Base-by-base conservation (phyloP, 805 yeast genomes). In the Cyberlindnera meyerae region DNA sequence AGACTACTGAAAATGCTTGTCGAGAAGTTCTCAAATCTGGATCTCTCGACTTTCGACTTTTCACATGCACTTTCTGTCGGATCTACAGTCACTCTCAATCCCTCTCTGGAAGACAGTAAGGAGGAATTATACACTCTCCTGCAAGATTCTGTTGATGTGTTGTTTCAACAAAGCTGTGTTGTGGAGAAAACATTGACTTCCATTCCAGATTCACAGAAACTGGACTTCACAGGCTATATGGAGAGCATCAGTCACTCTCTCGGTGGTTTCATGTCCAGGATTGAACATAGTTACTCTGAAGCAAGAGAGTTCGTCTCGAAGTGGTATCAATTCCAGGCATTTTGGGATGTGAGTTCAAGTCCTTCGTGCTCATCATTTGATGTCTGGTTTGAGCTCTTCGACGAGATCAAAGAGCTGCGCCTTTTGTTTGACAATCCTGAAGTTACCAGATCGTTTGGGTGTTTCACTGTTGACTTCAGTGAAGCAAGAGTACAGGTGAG, bases 251-350 rank as follows among this genome's bases (percentile, higher is more conserved):
- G n/a, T n/a, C n/a, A n/a, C n/a, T n/a, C n/a, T n/a, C n/a, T n/a
- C n/a, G n/a, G n/a, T n/a, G n/a, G n/a, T n/a, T n/a, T n/a, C n/a
- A n/a, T n/a, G n/a, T n/a, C n/a, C n/a, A n/a, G n/a, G n/a, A 51
- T 76, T 6, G 73, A 71, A n/a, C 16, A 15, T 0, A 39, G 60
- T 4, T 50, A 62, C 14, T 26, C 31, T 0, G 39, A 52, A 3
- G 68, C 73, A 0, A 11, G 47, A 0, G 34, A 13, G 0, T 79
- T 77, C 45, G 55, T 71, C 13, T 36, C 48, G 1, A 60, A 62
- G 13, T 84, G 94, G 94, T 48, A 51, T 2, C 59, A 57, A 15
- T 62, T 80, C 18, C 82, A 79, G 49, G 55, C 68, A 1, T 54
- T 82, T 5, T 79, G 88, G 85, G 78, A 73, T 42, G 47, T 79